A percentile compares a stretch with the other conserved stretches of the same genome.
Evolutionary conservation across 441 rosid genomes (phyloP).

Genomic region (Pelargonium citronellum): DNA sequence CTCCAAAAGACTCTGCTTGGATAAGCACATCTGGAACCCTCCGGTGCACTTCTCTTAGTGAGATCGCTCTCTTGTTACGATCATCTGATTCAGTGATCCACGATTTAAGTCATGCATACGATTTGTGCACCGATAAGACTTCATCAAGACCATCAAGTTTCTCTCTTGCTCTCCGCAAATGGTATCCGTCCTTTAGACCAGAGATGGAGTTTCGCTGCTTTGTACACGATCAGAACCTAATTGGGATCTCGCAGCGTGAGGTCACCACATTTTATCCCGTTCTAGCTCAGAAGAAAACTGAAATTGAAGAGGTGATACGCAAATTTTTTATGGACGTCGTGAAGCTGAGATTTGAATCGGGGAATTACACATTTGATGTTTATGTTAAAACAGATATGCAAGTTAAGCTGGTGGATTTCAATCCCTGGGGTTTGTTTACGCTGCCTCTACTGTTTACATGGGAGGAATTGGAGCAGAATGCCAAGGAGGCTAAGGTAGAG

Average conservation of each 20-base stretch:
- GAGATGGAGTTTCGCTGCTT: constrained; percentile 83
- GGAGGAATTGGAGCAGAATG: constrained; percentile 69
- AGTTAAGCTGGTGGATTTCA: constrained; percentile 65
- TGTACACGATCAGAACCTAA: constrained; percentile 40
- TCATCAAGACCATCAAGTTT: constrained; percentile 49
- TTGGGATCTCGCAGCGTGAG: constrained; percentile 72
- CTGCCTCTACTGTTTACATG: constrained; percentile 62
- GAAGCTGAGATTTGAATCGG: constrained; percentile 50
- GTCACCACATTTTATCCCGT: constrained; percentile 62
- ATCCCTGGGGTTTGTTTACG: constrained; percentile 70
- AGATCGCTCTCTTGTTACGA: constrained; percentile 61
- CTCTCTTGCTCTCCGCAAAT: constrained; percentile 72
- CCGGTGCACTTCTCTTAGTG: constrained; percentile 56
- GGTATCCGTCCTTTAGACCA: constrained; percentile 54
- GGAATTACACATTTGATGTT: constrained; percentile 56
- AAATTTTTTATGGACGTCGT: constrained; percentile 41
- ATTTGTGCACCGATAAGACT: constrained; percentile 47
- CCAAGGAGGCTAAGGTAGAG: constrained; percentile 30
- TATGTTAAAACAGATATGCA: constrained; percentile 43
- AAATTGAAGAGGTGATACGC: constrained; percentile 33
- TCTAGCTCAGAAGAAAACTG: constrained; percentile 36
- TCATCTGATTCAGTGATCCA: constrained; percentile 68
- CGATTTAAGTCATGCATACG: constrained; percentile 69
- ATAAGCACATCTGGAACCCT: constrained; percentile 66
- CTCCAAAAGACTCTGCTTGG: constrained; percentile 87